These are phyloP conservation scores for Taphrina populina DNA, from an alignment of 1,139 yeast genomes.

Conservation along the genomic window DNA sequence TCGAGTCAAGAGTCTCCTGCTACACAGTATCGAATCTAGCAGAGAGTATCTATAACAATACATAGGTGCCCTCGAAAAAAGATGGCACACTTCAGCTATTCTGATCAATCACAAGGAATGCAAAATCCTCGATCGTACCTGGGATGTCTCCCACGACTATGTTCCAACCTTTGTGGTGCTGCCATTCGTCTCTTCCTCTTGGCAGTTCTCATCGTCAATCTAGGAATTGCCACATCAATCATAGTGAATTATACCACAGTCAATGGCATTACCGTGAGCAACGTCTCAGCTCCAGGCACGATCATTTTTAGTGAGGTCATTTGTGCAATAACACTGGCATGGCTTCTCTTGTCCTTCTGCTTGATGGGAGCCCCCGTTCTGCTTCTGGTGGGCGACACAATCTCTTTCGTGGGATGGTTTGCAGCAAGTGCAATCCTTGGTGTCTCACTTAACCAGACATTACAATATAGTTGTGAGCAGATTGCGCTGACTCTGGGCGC, in stretches of 20 bases:
- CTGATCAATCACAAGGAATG: no score
- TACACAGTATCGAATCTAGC: no score
- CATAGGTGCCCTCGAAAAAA: no score
- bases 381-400: slow-evolving; percentile 16
- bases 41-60: no score
- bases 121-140: background rate
- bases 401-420: slow-evolving; percentile 29
- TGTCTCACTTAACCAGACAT: slow-evolving; percentile 21
- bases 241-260: slow-evolving; percentile 15
- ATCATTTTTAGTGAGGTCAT: slow-evolving; percentile 23
- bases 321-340: slow-evolving; percentile 13
- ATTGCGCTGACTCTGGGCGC: slow-evolving; percentile 13
- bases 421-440: slow-evolving; percentile 29
- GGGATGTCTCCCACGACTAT: background rate
- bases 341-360: slow-evolving; percentile 9
- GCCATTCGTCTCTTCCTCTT: slow-evolving; percentile 1
- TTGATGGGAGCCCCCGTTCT: slow-evolving; percentile 16
- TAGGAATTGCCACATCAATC: slow-evolving; percentile 8
- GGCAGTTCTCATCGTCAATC: slow-evolving; percentile 9
- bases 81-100: no score
- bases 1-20: no score
- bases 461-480: slow-evolving; percentile 18
- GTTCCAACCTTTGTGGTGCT: slow-evolving; percentile 4
- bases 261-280: slow-evolving; percentile 2
- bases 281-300: slow-evolving; percentile 19